Evolutionary conservation across 352 stramenopile species (phyloP).

Genomic region (Pythium biforme): DNA sequence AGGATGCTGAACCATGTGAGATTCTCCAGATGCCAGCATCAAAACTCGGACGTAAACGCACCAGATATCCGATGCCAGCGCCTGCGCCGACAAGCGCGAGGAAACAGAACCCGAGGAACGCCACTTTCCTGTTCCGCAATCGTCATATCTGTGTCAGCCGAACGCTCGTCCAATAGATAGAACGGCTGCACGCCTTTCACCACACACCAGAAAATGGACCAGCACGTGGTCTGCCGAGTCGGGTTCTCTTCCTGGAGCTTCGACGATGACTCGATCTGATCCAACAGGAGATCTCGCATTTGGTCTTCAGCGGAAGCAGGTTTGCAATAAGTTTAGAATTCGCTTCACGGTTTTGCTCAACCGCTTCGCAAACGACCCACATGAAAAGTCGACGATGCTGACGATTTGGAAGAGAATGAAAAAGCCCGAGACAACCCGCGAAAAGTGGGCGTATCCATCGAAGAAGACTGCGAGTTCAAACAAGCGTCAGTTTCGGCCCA

Average conservation of each 20-base stretch:
- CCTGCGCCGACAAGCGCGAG: conserved; percentile 52
- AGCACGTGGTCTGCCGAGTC: conserved; percentile 2
- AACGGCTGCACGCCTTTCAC: too few relatives aligned
- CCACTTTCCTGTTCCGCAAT: conserved; percentile 28
- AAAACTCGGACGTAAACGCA: conserved; percentile 16
- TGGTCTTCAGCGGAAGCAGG: conserved; percentile 37
- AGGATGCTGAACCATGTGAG: background rate
- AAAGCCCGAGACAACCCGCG: conserved; percentile 51
- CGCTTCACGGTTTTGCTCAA: too few relatives aligned
- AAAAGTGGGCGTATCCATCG: conserved; percentile 52
- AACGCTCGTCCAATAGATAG: background rate
- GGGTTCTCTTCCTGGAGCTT: conserved; percentile 25
- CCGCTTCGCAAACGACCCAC: conserved; percentile 55
- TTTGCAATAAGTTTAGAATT: too few relatives aligned
- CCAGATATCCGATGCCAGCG: conserved; percentile 46
- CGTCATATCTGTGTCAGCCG: background rate
- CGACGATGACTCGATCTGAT: conserved; percentile 45
- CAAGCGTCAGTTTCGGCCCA: background rate
- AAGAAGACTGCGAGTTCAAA: conserved; percentile 48
- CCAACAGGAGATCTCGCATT: conserved; percentile 51
- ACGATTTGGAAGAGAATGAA: conserved; percentile 84
- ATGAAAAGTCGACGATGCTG: conserved; percentile 73
- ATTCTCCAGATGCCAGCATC: background rate
- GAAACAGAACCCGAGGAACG: conserved; percentile 71
- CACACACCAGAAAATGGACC: conserved; percentile 14